A percentile compares a stretch with the other conserved stretches of the same genome.
Conservation (phyloP, 805 yeast genomes). For the Saccharomycopsis microspora region DNA sequence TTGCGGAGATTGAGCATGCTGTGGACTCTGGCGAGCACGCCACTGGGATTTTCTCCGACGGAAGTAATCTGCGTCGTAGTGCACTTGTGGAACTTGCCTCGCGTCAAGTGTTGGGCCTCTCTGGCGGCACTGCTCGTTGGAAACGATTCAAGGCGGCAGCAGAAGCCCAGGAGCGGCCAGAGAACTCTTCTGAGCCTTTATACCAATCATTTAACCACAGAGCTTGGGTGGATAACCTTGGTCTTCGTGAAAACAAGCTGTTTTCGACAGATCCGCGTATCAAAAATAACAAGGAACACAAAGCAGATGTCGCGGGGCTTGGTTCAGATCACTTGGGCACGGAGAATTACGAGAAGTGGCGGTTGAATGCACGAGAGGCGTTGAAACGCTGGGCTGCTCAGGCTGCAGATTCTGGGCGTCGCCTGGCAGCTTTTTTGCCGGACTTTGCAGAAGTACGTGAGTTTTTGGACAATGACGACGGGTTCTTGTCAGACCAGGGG, state of each 20-base stretch:
- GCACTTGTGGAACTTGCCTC: constrained; percentile 71
- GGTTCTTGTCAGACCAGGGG: constrained; percentile 21
- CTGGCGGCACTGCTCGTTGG: constrained; percentile 40
- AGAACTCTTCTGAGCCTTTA: constrained; percentile 10
- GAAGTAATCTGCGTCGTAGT: constrained; percentile 31
- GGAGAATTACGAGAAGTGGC: constrained; percentile 34
- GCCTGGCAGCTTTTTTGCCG: constrained; percentile 34
- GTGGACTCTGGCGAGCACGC: constrained; percentile 26
- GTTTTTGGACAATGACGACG: constrained; percentile 36
- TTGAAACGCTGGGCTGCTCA: constrained; percentile 44
- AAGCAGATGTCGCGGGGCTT: constrained; percentile 62
- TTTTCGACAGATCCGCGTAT: constrained; percentile 77
- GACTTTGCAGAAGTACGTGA: constrained; percentile 43
- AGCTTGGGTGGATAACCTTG: constrained; percentile 80
- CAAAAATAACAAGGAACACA: constrained; percentile 52
- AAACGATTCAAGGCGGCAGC: constrained; percentile 17
- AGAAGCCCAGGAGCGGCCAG: neutral
- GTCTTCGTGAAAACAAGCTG: constrained; percentile 74
- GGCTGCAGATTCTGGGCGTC: constrained; percentile 24
- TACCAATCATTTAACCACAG: constrained; percentile 68
- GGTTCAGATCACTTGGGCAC: constrained; percentile 57
- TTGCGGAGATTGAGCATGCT: constrained; percentile 29
- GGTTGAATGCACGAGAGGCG: constrained; percentile 42
- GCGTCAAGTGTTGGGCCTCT: constrained; percentile 46
- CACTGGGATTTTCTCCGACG: constrained; percentile 29